Conservation (phyloP, 257 asterid species). For the Lantana camara region DNA sequence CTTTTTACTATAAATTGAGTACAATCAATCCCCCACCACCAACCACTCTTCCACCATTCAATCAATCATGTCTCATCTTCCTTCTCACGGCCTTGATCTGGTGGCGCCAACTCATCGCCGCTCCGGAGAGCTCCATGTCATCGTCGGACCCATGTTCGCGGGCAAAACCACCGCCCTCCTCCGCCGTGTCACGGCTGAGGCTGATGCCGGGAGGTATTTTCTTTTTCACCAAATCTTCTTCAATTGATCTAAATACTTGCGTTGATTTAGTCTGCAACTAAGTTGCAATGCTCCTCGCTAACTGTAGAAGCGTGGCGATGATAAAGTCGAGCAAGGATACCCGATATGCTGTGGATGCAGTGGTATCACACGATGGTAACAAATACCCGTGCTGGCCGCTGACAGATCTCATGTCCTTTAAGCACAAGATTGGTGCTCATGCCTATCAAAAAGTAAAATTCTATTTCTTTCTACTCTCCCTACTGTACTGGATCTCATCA, state of each 20-base stretch:
- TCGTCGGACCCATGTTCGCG: conserved; percentile 91
- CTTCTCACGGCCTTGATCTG: conserved; percentile 13
- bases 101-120: conserved; percentile 6
- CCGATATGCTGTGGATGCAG: conserved; percentile 59
- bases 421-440: conserved; percentile 48
- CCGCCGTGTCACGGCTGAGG: conserved; percentile 53
- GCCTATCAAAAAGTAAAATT: conserved; percentile 59
- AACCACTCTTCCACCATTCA: neutral
- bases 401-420: conserved; percentile 64
- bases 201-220: conserved; percentile 47
- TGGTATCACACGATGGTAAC: conserved; percentile 76
- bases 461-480: neutral
- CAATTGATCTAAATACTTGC: neutral
- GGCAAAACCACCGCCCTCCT: conserved; percentile 86
- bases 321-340: conserved; percentile 74
- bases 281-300: neutral
- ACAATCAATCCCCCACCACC: neutral
- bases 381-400: conserved; percentile 74
- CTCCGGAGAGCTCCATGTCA: conserved; percentile 78
- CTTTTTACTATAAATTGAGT: conserved; percentile 15
- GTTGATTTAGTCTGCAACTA: neutral
- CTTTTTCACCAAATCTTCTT: no score
- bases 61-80: conserved; percentile 34
- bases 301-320: conserved; percentile 58
- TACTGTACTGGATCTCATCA: neutral